Evolutionary conservation across 1,139 yeast species (phyloP).

Genomic region (Suhomyces bokatorum): DNA sequence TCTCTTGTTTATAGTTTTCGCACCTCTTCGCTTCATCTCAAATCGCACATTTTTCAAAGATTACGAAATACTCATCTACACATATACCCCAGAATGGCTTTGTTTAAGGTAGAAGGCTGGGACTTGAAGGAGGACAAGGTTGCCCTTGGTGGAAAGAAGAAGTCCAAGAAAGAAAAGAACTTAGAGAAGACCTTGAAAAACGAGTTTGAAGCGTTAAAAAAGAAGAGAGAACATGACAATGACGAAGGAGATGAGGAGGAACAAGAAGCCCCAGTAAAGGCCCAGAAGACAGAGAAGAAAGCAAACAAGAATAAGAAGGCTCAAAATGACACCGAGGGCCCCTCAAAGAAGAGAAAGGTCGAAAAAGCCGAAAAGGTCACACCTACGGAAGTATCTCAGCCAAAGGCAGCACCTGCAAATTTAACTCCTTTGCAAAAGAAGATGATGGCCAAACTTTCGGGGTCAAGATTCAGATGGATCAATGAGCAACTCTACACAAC

Average conservation of each 20-base stretch:
- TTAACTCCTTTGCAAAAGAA: slow-evolving; percentile 91
- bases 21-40: background rate
- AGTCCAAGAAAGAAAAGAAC: slow-evolving; percentile 32
- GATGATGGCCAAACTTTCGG: slow-evolving; percentile 92
- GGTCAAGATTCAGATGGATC: slow-evolving; percentile 96
- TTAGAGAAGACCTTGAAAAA: slow-evolving; percentile 23
- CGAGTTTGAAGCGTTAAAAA: slow-evolving; percentile 23
- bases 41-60: slow-evolving; percentile 4
- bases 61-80: background rate
- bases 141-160: slow-evolving; percentile 42
- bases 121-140: slow-evolving; percentile 57
- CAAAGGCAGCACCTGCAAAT: slow-evolving; percentile 36
- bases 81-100: slow-evolving; percentile 48
- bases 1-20: background rate
- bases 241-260: slow-evolving; percentile 11
- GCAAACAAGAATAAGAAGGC: slow-evolving; percentile 13
- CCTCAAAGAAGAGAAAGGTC: slow-evolving; percentile 12
- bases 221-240: slow-evolving; percentile 20
- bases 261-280: slow-evolving; percentile 9
- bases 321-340: slow-evolving; percentile 7
- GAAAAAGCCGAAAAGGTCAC: slow-evolving; percentile 13
- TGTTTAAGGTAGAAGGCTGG: slow-evolving; percentile 86
- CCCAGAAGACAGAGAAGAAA: slow-evolving; percentile 18
- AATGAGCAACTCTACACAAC: slow-evolving; percentile 92
- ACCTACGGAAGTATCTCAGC: slow-evolving; percentile 7